Evolutionary conservation across 192 early-diverging fungal species (phyloP).

Genomic region (Cladochytrium replicatum): DNA sequence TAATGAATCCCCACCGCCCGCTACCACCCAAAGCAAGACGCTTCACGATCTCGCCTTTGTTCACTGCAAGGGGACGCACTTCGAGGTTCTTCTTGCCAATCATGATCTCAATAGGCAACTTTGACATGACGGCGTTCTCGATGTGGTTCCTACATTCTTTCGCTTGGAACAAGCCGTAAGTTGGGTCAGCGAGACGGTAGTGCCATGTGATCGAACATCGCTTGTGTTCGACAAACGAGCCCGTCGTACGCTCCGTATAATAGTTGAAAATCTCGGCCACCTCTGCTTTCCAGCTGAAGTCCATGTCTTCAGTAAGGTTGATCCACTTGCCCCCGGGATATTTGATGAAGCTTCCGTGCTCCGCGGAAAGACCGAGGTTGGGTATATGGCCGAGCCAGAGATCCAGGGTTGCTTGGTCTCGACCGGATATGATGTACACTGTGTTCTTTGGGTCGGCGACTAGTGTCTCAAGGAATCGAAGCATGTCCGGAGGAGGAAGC

Average conservation of each 20-base stretch:
- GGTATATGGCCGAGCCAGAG: constrained; percentile 71
- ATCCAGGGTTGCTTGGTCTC: constrained; percentile 75
- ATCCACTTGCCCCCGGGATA: constrained; percentile 63
- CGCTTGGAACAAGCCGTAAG: constrained; percentile 89
- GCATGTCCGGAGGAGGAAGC: constrained; percentile 71
- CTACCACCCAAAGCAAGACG: constrained; percentile 50
- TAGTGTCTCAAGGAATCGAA: constrained; percentile 58
- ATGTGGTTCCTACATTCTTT: constrained; percentile 96
- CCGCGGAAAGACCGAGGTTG: constrained; percentile 75
- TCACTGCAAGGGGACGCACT: constrained; percentile 82
- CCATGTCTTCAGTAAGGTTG: constrained; percentile 44
- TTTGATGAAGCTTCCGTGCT: constrained; percentile 92
- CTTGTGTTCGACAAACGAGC: constrained; percentile 91
- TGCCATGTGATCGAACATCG: constrained; percentile 92
- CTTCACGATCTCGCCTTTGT: constrained; percentile 97
- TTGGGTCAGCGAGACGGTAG: constrained; percentile 88
- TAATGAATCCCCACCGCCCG: constrained; percentile 73
- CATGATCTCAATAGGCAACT: constrained; percentile 86
- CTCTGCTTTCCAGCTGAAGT: constrained; percentile 91
- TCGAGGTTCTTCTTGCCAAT: constrained; percentile 96
- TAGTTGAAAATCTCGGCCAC: constrained; percentile 88
- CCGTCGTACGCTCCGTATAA: constrained; percentile 85
- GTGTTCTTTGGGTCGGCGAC: constrained; percentile 69
- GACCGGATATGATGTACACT: constrained; percentile 86
- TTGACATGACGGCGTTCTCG: constrained; percentile 82